Conservation (phyloP, 371 early-diverging fungal genomes). For the Mortierella sp. region DNA sequence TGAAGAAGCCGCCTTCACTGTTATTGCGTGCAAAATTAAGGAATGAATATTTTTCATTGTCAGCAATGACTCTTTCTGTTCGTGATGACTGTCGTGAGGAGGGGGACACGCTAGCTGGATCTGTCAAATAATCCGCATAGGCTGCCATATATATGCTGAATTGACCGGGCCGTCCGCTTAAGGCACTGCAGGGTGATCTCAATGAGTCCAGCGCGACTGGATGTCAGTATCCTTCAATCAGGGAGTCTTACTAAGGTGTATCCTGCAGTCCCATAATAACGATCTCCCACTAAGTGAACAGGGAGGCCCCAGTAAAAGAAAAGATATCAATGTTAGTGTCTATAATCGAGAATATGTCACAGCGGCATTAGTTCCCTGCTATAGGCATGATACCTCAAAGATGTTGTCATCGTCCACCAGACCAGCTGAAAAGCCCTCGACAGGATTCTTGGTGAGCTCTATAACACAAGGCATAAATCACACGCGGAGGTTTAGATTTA, state of each 20-base stretch:
- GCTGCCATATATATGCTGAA: neutral
- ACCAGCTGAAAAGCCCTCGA: conserved; percentile 89
- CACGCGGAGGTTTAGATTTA: too few species aligned
- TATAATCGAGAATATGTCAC: too few species aligned
- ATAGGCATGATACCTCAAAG: conserved; percentile 79
- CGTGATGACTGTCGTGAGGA: too few species aligned
- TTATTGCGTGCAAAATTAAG: conserved; percentile 7
- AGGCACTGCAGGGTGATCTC: conserved; percentile 1
- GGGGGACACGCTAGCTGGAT: too few species aligned
- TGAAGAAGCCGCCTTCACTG: conserved; percentile 93
- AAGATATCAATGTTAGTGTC: too few species aligned
- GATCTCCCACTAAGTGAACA: conserved; percentile 78
- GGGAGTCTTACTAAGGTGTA: conserved; percentile 79
- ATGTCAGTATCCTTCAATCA: neutral
- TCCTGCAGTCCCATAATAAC: conserved; percentile 91
- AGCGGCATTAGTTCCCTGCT: too few species aligned
- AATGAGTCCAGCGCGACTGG: too few species aligned
- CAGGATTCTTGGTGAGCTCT: conserved; percentile 78
- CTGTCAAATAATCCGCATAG: too few species aligned
- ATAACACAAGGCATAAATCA: neutral
- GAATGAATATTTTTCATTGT: neutral
- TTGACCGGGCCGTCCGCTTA: neutral
- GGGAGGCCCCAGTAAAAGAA: neutral
- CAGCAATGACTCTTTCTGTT: too few species aligned
- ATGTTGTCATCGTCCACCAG: conserved; percentile 73